Percentiles rank a stretch among this genome's conserved stretches.
Conservation (phyloP, 352 stramenopile species). For the Pythium aquatile region DNA sequence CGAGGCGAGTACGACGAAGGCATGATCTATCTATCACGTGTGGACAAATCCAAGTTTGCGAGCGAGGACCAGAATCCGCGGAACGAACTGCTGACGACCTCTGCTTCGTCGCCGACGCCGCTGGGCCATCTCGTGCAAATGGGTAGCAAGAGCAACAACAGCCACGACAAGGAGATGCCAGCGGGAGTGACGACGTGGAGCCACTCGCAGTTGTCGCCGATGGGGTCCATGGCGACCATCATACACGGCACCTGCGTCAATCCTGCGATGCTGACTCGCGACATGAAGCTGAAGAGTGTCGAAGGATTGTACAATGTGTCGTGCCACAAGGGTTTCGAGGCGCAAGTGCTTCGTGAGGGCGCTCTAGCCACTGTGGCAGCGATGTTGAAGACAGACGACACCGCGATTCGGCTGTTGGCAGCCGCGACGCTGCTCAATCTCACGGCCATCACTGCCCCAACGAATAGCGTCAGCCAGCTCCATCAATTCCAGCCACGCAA, state of each 20-base stretch:
- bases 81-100: constrained; percentile 48
- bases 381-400: constrained; percentile 74
- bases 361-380: constrained; percentile 53
- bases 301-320: constrained; percentile 83
- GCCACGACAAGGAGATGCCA: constrained; percentile 7
- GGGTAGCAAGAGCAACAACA: constrained; percentile 28
- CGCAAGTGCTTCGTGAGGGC: constrained; percentile 67
- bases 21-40: constrained; percentile 83
- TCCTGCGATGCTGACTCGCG: constrained; percentile 38
- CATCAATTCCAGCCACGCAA: constrained; percentile 1
- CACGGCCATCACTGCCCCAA: constrained; percentile 25
- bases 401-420: constrained; percentile 57
- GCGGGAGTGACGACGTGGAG: neutral
- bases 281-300: constrained; percentile 76
- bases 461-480: neutral
- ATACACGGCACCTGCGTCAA: neutral
- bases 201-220: neutral
- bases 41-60: constrained; percentile 66
- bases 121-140: constrained; percentile 48
- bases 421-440: constrained; percentile 80
- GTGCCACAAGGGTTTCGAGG: constrained; percentile 69
- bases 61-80: constrained; percentile 57
- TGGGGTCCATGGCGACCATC: neutral
- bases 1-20: constrained; percentile 84
- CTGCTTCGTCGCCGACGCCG: constrained; percentile 40